Base-by-base conservation (phyloP, 2,329 filamentous ascomycete genomes). In the Pleomassaria siparia region DNA sequence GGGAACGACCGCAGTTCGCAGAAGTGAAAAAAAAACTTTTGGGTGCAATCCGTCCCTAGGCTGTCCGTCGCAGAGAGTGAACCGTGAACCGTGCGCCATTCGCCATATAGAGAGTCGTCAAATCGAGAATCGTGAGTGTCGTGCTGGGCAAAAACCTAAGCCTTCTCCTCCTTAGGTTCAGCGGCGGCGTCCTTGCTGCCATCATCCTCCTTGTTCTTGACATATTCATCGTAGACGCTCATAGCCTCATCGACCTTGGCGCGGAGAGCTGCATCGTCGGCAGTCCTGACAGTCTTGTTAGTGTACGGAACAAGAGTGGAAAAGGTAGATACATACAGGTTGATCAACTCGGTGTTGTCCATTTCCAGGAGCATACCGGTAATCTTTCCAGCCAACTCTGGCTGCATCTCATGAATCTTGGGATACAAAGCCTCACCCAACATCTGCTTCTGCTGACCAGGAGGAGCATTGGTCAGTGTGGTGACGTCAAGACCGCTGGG, bases 311-410 rank as follows among this genome's bases (percentile, higher is more conserved):
- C 4, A 18, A 37, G 26, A 22, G 36, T 7, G 26, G 30, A 30
- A 33, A 40, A 47, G 40, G 35, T 44, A 37, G 15, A 24, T 32
- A 43, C 91, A 89, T 87, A 96, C 89, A 99, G 83, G 76, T 89
- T 89, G 70, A 99, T 82, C 64, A 99, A 80, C 80, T 99, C 94
- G 48, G 81, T 73, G 76, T 97, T 97, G 67, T 97, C 94, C 94
- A 99, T 99, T 83, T 99, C 94, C 65, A 99, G 78, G 66, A 99
- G 87, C 94, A 99, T 99, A 77, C 94, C 94, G 53, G 94, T 99
- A 74, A 99, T 97, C 86, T 99, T 99, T 71, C 94, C 94, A 54
- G 94, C 94, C 67, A 99, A 82, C 66, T 96, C 91, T 51, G 91
- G 88, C 80, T 99, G 94, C 76, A 96, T 86, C 60, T 84, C 85